These are phyloP conservation scores for Phialemonium atrogriseum DNA, from an alignment of 2,329 filamentous ascomycete genomes.

Conservation along the genomic window DNA sequence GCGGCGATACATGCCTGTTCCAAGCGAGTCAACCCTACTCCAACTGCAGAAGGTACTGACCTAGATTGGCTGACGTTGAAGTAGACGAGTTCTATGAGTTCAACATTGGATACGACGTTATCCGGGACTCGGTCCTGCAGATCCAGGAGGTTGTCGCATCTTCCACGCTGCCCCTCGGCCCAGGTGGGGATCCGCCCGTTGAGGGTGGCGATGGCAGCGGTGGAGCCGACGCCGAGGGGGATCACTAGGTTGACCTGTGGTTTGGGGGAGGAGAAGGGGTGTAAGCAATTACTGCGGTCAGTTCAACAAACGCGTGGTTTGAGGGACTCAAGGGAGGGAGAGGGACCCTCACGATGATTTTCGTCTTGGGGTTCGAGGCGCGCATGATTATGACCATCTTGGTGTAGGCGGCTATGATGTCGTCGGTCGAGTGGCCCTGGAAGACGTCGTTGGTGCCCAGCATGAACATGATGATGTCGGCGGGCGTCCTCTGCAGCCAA, in stretches of 20 bases:
- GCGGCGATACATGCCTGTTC: no score
- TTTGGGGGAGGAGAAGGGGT: no score
- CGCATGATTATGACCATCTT: conserved; percentile 29
- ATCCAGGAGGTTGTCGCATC: no score
- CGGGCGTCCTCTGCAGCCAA: conserved; percentile 27
- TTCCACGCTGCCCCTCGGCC: conserved; percentile 22
- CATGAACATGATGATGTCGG: conserved; percentile 37
- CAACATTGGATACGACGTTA: no score
- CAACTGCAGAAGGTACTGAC: no score
- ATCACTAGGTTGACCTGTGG: conserved; percentile 32
- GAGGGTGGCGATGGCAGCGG: conserved; percentile 17
- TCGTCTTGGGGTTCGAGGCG: conserved; percentile 24
- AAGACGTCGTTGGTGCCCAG: conserved; percentile 36
- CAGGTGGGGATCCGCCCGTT: conserved; percentile 29
- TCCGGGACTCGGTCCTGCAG: no score
- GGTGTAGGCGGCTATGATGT: conserved; percentile 30
- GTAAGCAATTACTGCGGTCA: conserved; percentile 1
- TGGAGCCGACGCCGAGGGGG: conserved; percentile 22
- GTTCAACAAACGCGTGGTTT: neutral
- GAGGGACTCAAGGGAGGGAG: neutral
- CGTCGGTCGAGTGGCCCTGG: conserved; percentile 18
- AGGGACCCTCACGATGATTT: conserved; percentile 27
- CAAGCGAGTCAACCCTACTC: no score
- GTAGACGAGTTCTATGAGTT: no score
- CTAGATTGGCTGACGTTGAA: no score